phyloP scores from a whole-genome alignment of 371 early-diverging fungal genomes.

The Antonospora locustae region DNA sequence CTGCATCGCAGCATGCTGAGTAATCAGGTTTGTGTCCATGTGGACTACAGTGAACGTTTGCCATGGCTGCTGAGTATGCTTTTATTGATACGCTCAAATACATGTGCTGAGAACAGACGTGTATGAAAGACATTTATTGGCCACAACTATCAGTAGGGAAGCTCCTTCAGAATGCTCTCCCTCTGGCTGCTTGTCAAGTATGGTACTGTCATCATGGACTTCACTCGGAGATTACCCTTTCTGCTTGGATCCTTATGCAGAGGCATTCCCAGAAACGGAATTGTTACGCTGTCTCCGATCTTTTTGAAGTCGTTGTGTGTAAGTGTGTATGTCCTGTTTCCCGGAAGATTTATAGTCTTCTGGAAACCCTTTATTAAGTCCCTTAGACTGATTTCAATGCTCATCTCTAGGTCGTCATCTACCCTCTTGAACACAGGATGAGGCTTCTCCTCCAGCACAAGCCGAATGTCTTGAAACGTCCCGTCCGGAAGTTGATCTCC shows the following conservation, averaged over 20 bases:
- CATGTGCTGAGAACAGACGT: no score
- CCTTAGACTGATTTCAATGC: constrained; percentile 59
- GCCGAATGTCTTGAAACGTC: constrained; percentile 68
- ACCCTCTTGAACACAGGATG: constrained; percentile 68
- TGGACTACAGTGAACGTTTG: no score
- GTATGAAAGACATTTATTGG: no score
- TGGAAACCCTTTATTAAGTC: constrained; percentile 11
- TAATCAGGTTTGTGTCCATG: no score
- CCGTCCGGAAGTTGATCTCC: constrained; percentile 74
- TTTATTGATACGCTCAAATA: no score
- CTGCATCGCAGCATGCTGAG: no score
- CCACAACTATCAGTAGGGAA: no score
- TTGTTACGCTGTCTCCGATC: background rate
- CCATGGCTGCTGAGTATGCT: no score
- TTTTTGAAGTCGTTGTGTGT: constrained; percentile 4
- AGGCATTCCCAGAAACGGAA: constrained; percentile 29
- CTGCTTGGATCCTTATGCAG: constrained; percentile 7
- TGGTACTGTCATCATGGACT: background rate
- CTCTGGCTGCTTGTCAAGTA: background rate
- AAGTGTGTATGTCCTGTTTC: constrained; percentile 7
- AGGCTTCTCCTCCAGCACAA: constrained; percentile 78
- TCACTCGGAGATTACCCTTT: constrained; percentile 28
- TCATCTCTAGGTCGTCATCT: constrained; percentile 65
- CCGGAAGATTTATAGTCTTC: constrained; percentile 16
- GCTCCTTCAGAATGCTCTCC: no score